phyloP scores from a whole-genome alignment of 257 asterid genomes.

The Primulina huaijiensis region DNA sequence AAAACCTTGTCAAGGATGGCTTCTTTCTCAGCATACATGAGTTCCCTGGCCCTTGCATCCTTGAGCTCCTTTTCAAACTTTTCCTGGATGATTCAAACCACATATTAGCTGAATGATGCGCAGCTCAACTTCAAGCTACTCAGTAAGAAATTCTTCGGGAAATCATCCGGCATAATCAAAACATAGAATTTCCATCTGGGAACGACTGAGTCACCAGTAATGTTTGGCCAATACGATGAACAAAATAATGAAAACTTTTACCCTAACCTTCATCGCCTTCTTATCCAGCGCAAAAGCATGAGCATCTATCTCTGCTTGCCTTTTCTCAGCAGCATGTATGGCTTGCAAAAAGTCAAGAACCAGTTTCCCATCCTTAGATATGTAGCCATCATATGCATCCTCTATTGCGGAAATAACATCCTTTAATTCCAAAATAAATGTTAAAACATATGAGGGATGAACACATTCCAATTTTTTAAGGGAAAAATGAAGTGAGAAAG shows the following conservation, averaged over 20 bases:
- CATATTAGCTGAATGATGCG: slow-evolving; percentile 28
- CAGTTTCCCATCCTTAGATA: slow-evolving; percentile 83
- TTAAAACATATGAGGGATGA: slow-evolving; percentile 12
- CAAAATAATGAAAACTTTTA: slow-evolving; percentile 19
- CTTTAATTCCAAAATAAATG: slow-evolving; percentile 39
- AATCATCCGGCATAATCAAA: slow-evolving; percentile 13
- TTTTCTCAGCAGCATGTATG: slow-evolving; percentile 93
- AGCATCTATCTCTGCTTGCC: slow-evolving; percentile 87
- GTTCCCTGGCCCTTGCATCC: slow-evolving; percentile 97
- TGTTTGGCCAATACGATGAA: slow-evolving; percentile 18
- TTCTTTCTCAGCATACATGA: slow-evolving; percentile 99
- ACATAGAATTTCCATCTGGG: slow-evolving; percentile 3
- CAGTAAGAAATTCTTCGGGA: not conserved
- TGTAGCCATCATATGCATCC: slow-evolving; percentile 50
- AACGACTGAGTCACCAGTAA: slow-evolving; percentile 8
- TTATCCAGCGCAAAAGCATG: slow-evolving; percentile 59
- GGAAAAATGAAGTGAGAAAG: not conserved
- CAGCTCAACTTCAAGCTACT: slow-evolving; percentile 18
- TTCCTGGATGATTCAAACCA: slow-evolving; percentile 55
- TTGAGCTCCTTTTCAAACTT: slow-evolving; percentile 89
- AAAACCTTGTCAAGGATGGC: slow-evolving; percentile 83
- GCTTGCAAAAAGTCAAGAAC: slow-evolving; percentile 89
- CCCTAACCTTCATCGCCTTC: slow-evolving; percentile 66
- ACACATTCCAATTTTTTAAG: not conserved
- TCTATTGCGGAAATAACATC: slow-evolving; percentile 44